Evolutionary conservation across 805 yeast species (phyloP).

Genomic region (Saccharomyces eubayanus): DNA sequence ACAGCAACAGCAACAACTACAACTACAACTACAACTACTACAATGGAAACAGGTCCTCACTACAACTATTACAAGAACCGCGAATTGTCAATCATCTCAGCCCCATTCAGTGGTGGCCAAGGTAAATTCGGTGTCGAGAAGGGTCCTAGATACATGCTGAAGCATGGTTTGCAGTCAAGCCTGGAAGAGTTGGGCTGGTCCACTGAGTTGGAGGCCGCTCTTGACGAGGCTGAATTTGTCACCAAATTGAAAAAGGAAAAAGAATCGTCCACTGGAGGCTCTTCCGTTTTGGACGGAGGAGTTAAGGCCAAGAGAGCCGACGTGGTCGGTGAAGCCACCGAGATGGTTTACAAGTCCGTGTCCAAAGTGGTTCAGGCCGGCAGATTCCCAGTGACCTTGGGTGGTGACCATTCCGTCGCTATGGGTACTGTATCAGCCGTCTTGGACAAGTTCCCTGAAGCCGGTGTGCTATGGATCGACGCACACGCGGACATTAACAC

Average conservation of each 20-base stretch:
- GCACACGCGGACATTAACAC: constrained; percentile 98
- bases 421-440: constrained; percentile 88
- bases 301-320: constrained; percentile 61
- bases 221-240: constrained; percentile 41
- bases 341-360: constrained; percentile 55
- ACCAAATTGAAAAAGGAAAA: constrained; percentile 30
- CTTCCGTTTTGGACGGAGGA: constrained; percentile 5
- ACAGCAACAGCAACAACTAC: not conserved
- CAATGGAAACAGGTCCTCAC: constrained; percentile 16
- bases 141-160: constrained; percentile 78
- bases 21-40: not conserved
- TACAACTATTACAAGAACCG: constrained; percentile 43
- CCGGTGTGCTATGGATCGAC: constrained; percentile 90
- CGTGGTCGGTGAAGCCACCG: constrained; percentile 66
- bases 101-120: constrained; percentile 96
- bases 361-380: constrained; percentile 39
- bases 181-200: constrained; percentile 68
- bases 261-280: constrained; percentile 41
- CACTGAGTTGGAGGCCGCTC: constrained; percentile 44
- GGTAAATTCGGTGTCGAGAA: constrained; percentile 87
- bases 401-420: constrained; percentile 96
- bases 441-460: constrained; percentile 68
- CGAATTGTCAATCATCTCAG: constrained; percentile 63
- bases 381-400: constrained; percentile 71
- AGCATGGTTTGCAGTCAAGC: constrained; percentile 60